Evolutionary conservation across 169 alveolate species (phyloP), one percentile per base, ranked within the genome.

Genomic region (Eimeria maxima): DNA sequence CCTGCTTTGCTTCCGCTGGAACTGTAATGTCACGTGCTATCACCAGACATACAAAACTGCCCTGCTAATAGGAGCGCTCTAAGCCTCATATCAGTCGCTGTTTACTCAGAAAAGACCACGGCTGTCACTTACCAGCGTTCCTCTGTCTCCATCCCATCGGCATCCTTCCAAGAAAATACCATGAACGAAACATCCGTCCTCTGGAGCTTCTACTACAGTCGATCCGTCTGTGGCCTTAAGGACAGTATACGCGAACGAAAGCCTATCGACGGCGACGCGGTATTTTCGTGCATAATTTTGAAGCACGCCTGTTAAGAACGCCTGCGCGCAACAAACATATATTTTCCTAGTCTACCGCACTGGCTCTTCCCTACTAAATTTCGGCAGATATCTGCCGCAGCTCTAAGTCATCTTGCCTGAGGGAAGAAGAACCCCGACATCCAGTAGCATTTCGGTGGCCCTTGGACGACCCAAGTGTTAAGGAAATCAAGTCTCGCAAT

Each of bases 161-260:
- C 99, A 99, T 22, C 99, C 99, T 95, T 98, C 99, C 88, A 99
- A 94, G 96, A 97, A 98, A 96, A 98, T 96, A 63, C 99, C 99
- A 78, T 98, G 97, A 55, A 98, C 98, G 95, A 97, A 98, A 95
- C 99, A 98, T 44, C 99, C 99, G 95, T 96, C 97, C 80, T 97
- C 97, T 6, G 99, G 98, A 14, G 60, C 90, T 53, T 86, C 71
- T 33, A 5, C 67, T 22, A 95, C 57, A 3, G 96, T 45, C 24
- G 80, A 44, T 11, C 74, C 92, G 45, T 87, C 92, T 27, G 65
- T 13, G 42, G 24, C 86, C 63, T 73, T 88, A 76, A 96, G 69
- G 27, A 98, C 97, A 44, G 98, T 97, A 96, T 97, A 98, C 76
- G 98, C 98, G 96, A 98, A 98, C n/a, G 96, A 96, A 47, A 98